phyloP scores from a whole-genome alignment of 257 asterid species.

The Rauvolfia tetraphylla region DNA sequence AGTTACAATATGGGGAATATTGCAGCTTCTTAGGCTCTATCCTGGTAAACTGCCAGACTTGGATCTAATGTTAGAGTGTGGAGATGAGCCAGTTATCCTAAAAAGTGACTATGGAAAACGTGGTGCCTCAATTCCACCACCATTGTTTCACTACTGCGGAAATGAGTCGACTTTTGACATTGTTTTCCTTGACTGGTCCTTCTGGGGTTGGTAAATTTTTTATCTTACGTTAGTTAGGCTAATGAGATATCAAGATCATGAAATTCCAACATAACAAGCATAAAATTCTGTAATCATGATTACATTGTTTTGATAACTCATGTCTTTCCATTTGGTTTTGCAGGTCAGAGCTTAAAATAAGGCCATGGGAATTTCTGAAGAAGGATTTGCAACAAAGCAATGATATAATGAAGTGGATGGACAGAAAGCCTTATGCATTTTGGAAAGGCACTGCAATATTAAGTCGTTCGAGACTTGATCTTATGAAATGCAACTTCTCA shows the following conservation, averaged over 20 bases:
- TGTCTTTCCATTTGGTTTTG: conserved; percentile 5
- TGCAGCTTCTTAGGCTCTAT: conserved; percentile 78
- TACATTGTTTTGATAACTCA: neutral
- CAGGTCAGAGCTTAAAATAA: conserved; percentile 83
- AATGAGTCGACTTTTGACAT: conserved; percentile 55
- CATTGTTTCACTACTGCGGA: conserved; percentile 70
- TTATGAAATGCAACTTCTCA: conserved; percentile 56
- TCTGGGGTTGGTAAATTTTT: conserved; percentile 95
- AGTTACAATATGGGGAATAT: conserved; percentile 75
- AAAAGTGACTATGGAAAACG: conserved; percentile 27
- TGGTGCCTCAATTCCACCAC: conserved; percentile 43
- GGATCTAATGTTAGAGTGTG: conserved; percentile 64
- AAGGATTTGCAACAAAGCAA: conserved; percentile 54
- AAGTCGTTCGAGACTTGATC: conserved; percentile 36
- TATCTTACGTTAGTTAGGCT: conserved; percentile 10
- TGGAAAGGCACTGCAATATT: conserved; percentile 66
- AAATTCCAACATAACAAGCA: neutral
- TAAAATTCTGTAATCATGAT: neutral
- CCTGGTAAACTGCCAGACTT: conserved; percentile 65
- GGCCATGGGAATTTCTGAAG: conserved; percentile 70
- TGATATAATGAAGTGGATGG: conserved; percentile 49
- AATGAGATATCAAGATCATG: neutral
- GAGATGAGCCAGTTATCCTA: conserved; percentile 53
- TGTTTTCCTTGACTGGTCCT: conserved; percentile 91
- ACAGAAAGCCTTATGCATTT: conserved; percentile 74